Percentiles rank a stretch among this genome's conserved stretches.
Evolutionary conservation across 2,329 filamentous ascomycete species (phyloP).

Genomic region (Ambrosiella cleistominuta): DNA sequence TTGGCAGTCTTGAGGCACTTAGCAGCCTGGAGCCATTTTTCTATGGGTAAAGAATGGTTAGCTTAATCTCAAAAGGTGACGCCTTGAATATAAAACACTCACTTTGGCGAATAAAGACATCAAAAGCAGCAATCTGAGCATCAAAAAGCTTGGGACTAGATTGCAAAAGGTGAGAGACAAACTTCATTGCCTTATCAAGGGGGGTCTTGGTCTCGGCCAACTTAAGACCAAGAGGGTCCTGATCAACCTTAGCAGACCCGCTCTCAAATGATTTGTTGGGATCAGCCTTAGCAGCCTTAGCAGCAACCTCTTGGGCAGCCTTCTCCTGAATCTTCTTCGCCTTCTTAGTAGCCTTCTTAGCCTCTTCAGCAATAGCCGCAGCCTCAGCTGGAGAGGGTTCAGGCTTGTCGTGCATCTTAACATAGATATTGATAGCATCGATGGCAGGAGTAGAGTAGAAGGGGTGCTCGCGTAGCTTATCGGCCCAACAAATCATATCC

Average conservation of each 20-base stretch:
- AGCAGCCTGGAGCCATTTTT: constrained; percentile 73
- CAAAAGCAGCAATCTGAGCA: constrained; percentile 71
- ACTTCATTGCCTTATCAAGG: constrained; percentile 73
- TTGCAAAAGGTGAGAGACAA: constrained; percentile 64
- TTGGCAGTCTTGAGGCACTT: constrained; percentile 65
- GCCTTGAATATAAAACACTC: constrained; percentile 23
- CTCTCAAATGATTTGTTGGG: constrained; percentile 57
- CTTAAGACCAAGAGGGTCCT: constrained; percentile 69
- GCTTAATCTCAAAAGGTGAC: background rate
- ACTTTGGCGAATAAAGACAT: constrained; percentile 75
- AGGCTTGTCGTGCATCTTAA: constrained; percentile 61
- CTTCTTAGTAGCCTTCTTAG: constrained; percentile 80
- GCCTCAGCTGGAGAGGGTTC: constrained; percentile 33
- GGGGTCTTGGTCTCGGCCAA: constrained; percentile 69
- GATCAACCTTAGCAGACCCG: constrained; percentile 70
- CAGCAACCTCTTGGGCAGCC: constrained; percentile 59
- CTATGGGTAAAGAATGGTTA: constrained; percentile 25
- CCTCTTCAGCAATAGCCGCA: constrained; percentile 43
- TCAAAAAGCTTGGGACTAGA: constrained; percentile 66
- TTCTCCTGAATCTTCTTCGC: constrained; percentile 55
- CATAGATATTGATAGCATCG: constrained; percentile 62
- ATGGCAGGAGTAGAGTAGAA: constrained; percentile 78
- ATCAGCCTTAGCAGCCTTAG: constrained; percentile 62
- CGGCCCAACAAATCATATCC: constrained; percentile 94
- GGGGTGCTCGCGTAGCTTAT: constrained; percentile 75